Evolutionary conservation across 2,329 filamentous ascomycete species (phyloP), one percentile per base, ranked within the genome.

Genomic region (Talaromyces sp.): DNA sequence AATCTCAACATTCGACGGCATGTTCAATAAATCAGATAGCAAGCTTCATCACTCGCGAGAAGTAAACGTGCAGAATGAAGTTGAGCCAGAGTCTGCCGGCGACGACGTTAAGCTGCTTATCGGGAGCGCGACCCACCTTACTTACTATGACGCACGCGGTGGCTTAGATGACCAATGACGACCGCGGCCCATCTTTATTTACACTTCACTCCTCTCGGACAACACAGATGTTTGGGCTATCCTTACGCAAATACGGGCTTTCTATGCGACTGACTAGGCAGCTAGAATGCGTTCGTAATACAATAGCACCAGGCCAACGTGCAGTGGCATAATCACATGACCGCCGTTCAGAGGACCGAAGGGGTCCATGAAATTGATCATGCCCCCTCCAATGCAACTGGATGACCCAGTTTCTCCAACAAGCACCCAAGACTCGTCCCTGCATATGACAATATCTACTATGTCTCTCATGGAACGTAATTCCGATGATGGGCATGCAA

Each of bases 1-100:
- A 65, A 83, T 82, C 66, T 83, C 80, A 57, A 81, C 71, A 22
- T 70, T 71, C 1, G 80, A 75, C 7, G 79, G 75, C 81, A 83
- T 82, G 57, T 5, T 69, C 6, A 27, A 11, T 9, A 19, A 45
- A 17, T 39, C 31, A 37, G 22, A 56, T 37, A 37, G 33, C 52
- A 56, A 56, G 31, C 33, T 25, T 56, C 33, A 37, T 37, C 22
- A 15, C 11, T 37, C 31, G n/a, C 7, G 37, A 35, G 22, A 37
- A 15, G 3, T 6, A 37, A 22, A 35, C 27, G 33, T 56, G 19
- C 25, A 56, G 31, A 56, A 33, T 15, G 56, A 59, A 41, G 56
- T 31, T 45, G 22, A 19, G 5, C 3, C 22, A 17, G 37, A 59
- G 52, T 56, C 25, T 56, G 52, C 52, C 33, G 25, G 52, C 41